phyloP scores from a whole-genome alignment of 2,329 filamentous ascomycete species.

The Cordyceps cicadae region DNA sequence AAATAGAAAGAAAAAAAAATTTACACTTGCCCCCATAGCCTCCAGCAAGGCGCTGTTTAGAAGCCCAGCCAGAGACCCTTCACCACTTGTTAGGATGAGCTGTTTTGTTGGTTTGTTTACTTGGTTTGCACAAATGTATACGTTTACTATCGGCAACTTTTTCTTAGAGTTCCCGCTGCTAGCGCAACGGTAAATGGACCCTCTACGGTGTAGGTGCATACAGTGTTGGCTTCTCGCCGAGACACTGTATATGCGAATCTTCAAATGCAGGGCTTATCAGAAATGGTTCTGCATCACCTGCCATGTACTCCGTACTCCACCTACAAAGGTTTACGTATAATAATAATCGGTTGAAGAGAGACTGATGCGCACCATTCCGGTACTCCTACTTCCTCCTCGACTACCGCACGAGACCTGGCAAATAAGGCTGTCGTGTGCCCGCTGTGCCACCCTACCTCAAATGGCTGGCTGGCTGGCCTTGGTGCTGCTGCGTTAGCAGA shows the following conservation, averaged over 20 bases:
- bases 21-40: background rate
- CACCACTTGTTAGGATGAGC: background rate
- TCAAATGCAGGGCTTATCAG: background rate
- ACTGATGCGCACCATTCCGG: no score
- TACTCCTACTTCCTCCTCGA: no score
- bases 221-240: background rate
- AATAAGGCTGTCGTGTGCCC: constrained; percentile 9
- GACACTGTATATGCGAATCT: constrained; percentile 1
- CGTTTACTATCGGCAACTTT: background rate
- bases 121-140: background rate
- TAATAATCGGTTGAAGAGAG: no score
- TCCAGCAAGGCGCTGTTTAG: background rate
- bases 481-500: no score
- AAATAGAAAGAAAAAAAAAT: background rate
- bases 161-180: background rate
- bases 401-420: background rate
- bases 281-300: background rate
- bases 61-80: background rate
- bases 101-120: background rate
- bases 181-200: constrained; percentile 6
- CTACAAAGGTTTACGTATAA: no score
- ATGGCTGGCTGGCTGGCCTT: no score
- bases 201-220: constrained; percentile 10
- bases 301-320: background rate
- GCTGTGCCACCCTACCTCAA: background rate